Percentiles rank a stretch among this genome's conserved stretches.
These are phyloP conservation scores for Saccharomyces uvarum DNA, from an alignment of 1,139 yeast genomes.

Conservation along the genomic window DNA sequence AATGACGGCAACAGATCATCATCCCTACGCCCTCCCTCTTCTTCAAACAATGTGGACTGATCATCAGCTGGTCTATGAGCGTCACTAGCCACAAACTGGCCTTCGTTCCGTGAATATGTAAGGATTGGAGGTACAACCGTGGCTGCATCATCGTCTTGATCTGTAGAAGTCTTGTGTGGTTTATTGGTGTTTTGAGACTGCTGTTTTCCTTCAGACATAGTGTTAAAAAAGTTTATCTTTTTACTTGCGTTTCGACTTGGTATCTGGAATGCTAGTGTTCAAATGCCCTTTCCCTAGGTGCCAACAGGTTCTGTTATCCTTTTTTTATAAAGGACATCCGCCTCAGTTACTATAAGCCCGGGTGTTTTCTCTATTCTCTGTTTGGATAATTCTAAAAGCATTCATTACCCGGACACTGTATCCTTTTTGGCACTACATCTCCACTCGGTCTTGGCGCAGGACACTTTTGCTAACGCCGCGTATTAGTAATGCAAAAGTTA, in stretches of 20 bases:
- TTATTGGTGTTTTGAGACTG: neutral
- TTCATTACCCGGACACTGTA: neutral
- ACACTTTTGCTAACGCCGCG: neutral
- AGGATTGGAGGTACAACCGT: slow-evolving; percentile 8
- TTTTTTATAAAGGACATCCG: neutral
- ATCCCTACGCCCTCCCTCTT: slow-evolving; percentile 1
- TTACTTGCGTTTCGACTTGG: neutral
- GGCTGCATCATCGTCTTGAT: slow-evolving; percentile 4
- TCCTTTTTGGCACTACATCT: neutral
- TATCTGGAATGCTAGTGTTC: neutral
- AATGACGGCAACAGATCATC: slow-evolving; percentile 2
- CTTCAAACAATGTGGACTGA: slow-evolving; percentile 1
- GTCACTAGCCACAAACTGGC: slow-evolving; percentile 1
- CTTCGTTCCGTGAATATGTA: slow-evolving; percentile 9
- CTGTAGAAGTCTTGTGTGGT: neutral
- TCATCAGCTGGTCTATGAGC: neutral
- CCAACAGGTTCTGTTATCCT: neutral
- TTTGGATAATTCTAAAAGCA: neutral
- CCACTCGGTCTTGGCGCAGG: neutral
- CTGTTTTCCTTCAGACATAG: neutral
- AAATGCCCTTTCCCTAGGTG: neutral
- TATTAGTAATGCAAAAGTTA: neutral
- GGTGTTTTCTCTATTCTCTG: neutral
- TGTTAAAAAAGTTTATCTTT: neutral
- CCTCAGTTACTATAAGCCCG: neutral